Evolutionary conservation across 2,329 filamentous ascomycete species (phyloP), one percentile per base, ranked within the genome.

Genomic region (Xylariales sp.): DNA sequence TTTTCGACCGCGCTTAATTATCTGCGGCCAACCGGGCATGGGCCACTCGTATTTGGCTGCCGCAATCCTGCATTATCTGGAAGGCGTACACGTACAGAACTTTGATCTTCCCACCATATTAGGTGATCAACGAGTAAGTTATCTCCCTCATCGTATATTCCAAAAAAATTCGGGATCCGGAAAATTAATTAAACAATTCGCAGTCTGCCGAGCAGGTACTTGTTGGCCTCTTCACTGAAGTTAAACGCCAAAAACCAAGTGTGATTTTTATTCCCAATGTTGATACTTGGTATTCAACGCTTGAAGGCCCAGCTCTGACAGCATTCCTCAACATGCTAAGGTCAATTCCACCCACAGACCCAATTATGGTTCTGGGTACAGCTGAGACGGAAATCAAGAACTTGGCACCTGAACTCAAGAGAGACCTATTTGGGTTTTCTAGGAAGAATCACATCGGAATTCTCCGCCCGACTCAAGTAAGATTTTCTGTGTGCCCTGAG

Each of bases 181-280:
- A n/a, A n/a, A n/a, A n/a, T n/a, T n/a, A n/a, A n/a, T n/a, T n/a
- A n/a, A 49, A 62, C 44, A 34, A 20, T 10, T 41, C 33, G 45
- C 43, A 79, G 67, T 81, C 87, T 2, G 76, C 85, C 13, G 93
- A 97, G 65, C 86, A 93, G 49, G 87, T 90, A 8, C 81, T 98
- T 46, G 88, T 95, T 11, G 83, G 90, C 48, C 72, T 95, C 6
- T 97, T 98, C 55, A 82, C 87, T 1, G 93, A 97, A 65, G 87
- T 95, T 25, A 88, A 91, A 60, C 82, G 90, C 25, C 89, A 96
- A 58, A 96, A 95, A 60, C 93, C 93, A 1, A 94, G 89, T 57
- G 88, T 97, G 25, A 93, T 98, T 36, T 97, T 90, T 61, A 85
- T 98, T 29, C 91, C 93, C 3, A 84, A 89, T 49, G 78, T 97